Conservation (phyloP, 1,284 basidiomycete species). For the Fomitopsis palustris region DNA sequence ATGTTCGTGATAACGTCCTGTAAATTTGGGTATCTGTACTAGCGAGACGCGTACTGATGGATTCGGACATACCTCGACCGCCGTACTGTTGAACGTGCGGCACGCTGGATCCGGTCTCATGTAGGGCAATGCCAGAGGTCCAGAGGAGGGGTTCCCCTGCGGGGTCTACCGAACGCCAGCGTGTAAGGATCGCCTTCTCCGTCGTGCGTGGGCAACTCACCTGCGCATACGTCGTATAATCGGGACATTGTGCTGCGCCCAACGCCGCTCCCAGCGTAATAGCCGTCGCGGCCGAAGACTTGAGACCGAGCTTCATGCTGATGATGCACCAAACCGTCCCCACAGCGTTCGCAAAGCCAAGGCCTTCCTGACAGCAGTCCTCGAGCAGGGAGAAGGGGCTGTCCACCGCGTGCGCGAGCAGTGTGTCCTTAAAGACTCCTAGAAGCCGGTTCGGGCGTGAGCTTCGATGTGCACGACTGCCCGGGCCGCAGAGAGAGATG, state of each 20-base stretch:
- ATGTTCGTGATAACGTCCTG: constrained; percentile 65
- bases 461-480: constrained; percentile 6
- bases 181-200: background rate
- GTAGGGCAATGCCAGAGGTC: constrained; percentile 61
- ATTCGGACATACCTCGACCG: constrained; percentile 54
- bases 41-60: background rate
- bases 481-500: constrained; percentile 15
- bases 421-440: constrained; percentile 7
- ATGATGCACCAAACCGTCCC: constrained; percentile 8
- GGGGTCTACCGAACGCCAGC: constrained; percentile 35
- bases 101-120: constrained; percentile 68
- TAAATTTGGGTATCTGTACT: background rate
- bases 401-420: background rate
- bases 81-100: constrained; percentile 68
- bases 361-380: background rate
- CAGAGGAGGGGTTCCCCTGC: constrained; percentile 55
- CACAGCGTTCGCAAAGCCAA: constrained; percentile 3
- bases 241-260: constrained; percentile 49
- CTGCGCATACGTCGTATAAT: constrained; percentile 61
- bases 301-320: constrained; percentile 21
- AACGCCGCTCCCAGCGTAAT: constrained; percentile 15
- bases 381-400: background rate
- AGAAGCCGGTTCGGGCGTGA: constrained; percentile 3
- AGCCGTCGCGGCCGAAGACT: constrained; percentile 11
- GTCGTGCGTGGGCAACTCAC: constrained; percentile 28